phyloP scores from a whole-genome alignment of 805 yeast genomes.

The Zygoascus tannicola region DNA sequence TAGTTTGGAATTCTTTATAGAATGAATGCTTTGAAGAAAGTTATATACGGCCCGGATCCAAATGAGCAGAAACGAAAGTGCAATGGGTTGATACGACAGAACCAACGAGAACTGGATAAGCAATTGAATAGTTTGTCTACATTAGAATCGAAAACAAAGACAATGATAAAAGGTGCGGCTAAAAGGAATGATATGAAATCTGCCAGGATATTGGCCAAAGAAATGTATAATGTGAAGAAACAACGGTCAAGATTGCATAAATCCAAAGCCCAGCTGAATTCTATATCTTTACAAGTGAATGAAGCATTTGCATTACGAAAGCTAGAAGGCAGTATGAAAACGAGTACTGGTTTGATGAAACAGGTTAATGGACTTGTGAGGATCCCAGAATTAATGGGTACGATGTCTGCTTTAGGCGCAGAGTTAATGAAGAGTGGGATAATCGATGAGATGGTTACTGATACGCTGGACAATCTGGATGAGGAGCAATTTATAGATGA shows the following conservation, averaged over 20 bases:
- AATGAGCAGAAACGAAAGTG: constrained; percentile 71
- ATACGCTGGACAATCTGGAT: constrained; percentile 61
- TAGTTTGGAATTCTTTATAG: no score
- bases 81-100: constrained; percentile 70
- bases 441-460: constrained; percentile 92
- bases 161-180: constrained; percentile 63
- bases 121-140: constrained; percentile 53
- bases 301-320: constrained; percentile 85
- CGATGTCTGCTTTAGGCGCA: constrained; percentile 77
- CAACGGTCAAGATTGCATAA: constrained; percentile 66
- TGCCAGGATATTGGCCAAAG: constrained; percentile 75
- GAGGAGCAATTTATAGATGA: constrained; percentile 46
- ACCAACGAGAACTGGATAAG: constrained; percentile 75
- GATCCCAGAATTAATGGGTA: constrained; percentile 68
- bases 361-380: constrained; percentile 74
- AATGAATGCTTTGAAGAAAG: constrained; percentile 80
- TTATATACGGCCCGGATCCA: constrained; percentile 96
- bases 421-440: constrained; percentile 65
- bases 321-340: constrained; percentile 69
- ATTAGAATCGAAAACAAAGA: constrained; percentile 66
- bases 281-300: constrained; percentile 79
- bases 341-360: constrained; percentile 73
- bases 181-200: constrained; percentile 66
- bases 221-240: constrained; percentile 60
- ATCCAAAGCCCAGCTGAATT: constrained; percentile 77